These are phyloP conservation scores for Mycena kentingensis DNA, from an alignment of 768 basidiomycete genomes.

Conservation along the genomic window DNA sequence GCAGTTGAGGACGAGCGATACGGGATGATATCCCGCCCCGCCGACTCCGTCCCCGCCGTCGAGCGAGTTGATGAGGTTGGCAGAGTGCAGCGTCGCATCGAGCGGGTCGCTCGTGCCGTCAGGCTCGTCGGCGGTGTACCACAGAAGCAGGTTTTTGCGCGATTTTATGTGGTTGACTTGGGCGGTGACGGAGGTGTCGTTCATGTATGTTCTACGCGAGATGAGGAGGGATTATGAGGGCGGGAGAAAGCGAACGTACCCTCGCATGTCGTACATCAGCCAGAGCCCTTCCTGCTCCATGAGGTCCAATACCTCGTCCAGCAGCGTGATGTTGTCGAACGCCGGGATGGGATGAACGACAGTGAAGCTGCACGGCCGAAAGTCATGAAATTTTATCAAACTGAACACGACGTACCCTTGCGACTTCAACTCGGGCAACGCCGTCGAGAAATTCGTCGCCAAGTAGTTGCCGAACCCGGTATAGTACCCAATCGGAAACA, in stretches of 20 bases:
- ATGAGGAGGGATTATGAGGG: background rate
- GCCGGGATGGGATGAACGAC: conserved; percentile 66
- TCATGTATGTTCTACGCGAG: conserved; percentile 58
- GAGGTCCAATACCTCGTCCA: conserved; percentile 61
- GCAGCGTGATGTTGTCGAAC: conserved; percentile 58
- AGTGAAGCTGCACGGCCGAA: conserved; percentile 39
- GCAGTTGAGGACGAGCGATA: conserved; percentile 66
- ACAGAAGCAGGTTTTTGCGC: conserved; percentile 65
- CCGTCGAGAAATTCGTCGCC: conserved; percentile 46
- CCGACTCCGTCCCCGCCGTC: conserved; percentile 53
- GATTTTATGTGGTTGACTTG: conserved; percentile 72
- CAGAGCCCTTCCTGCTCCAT: conserved; percentile 73
- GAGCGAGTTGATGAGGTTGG: conserved; percentile 58
- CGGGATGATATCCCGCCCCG: conserved; percentile 63
- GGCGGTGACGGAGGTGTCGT: conserved; percentile 58
- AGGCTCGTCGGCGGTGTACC: conserved; percentile 73
- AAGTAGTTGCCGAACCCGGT: conserved; percentile 60
- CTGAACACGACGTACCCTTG: conserved; percentile 48
- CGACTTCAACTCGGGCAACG: conserved; percentile 56
- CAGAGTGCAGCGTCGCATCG: conserved; percentile 54
- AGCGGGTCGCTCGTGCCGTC: conserved; percentile 63
- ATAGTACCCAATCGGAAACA: conserved; percentile 79
- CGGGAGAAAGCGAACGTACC: conserved; percentile 32
- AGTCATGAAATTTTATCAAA: background rate
- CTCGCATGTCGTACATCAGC: conserved; percentile 84